These are phyloP conservation scores for Cercospora brassicicola DNA, from an alignment of 2,329 filamentous ascomycete genomes.

Conservation along the genomic window DNA sequence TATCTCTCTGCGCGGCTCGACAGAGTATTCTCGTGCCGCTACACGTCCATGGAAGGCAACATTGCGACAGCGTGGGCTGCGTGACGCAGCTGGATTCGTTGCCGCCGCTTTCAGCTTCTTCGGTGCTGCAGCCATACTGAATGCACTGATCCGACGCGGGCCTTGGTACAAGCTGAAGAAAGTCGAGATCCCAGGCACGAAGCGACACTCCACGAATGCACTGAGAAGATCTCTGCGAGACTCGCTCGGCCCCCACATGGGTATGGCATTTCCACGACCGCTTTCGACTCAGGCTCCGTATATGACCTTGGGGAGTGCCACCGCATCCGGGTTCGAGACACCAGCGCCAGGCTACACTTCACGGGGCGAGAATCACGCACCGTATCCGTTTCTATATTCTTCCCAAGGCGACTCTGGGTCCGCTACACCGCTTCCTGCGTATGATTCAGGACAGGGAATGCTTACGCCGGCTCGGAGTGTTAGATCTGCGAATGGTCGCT, in stretches of 20 bases:
- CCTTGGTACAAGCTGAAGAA: constrained; percentile 32
- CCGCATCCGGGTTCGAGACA: constrained; percentile 18
- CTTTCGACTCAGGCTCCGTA: constrained; percentile 4
- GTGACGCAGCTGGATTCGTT: constrained; percentile 30
- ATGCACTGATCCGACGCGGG: constrained; percentile 32
- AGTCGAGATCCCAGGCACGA: constrained; percentile 23
- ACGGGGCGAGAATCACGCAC: constrained; percentile 3
- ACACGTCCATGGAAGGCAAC: constrained; percentile 24
- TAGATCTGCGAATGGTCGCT: constrained; percentile 8
- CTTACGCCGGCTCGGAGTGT: neutral
- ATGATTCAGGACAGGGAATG: constrained; percentile 12
- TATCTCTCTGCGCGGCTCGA: constrained; percentile 30
- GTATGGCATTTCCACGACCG: constrained; percentile 12
- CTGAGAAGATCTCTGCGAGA: constrained; percentile 24
- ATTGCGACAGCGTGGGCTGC: constrained; percentile 18
- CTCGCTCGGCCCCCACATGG: constrained; percentile 17
- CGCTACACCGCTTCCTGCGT: constrained; percentile 24
- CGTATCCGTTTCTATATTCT: neutral
- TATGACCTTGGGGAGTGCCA: neutral
- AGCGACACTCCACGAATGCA: constrained; percentile 19
- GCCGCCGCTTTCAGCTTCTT: constrained; percentile 34
- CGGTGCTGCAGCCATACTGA: constrained; percentile 31
- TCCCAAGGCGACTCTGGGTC: constrained; percentile 15
- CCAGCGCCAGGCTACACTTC: constrained; percentile 27
- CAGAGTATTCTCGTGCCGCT: constrained; percentile 26